Conservation (phyloP, 768 basidiomycete genomes). For the Lyophyllum atratum region DNA sequence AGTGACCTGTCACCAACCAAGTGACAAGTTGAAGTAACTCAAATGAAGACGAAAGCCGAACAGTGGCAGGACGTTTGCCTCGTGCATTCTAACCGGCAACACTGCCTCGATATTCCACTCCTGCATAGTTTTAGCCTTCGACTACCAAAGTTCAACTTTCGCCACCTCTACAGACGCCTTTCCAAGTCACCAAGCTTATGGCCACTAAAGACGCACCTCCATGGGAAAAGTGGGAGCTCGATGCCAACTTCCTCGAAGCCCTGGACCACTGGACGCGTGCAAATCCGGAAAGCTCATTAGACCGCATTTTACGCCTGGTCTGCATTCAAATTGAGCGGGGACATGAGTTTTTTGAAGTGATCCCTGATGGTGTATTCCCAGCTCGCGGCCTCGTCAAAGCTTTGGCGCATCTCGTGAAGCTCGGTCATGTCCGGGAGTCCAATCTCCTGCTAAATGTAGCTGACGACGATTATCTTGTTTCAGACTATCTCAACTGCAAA, state of each 20-base stretch:
- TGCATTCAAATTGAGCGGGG: conserved; percentile 3
- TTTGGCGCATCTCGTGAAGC: conserved; percentile 12
- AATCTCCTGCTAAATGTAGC: not conserved
- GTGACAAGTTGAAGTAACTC: too few relatives aligned
- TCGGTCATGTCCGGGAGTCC: conserved; percentile 6
- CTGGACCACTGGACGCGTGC: not conserved
- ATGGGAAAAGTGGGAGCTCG: conserved; percentile 4
- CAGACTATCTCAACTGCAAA: not conserved
- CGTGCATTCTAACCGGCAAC: too few relatives aligned
- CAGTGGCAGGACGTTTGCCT: too few relatives aligned
- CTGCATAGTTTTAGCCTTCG: too few relatives aligned
- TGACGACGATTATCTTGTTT: not conserved
- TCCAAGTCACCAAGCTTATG: too few relatives aligned
- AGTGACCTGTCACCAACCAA: too few relatives aligned
- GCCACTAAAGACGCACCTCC: not conserved
- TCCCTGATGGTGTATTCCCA: conserved; percentile 18
- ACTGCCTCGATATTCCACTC: too few relatives aligned
- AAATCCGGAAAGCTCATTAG: conserved; percentile 1
- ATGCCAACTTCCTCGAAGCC: not conserved
- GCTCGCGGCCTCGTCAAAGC: conserved; percentile 16
- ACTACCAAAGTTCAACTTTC: too few relatives aligned
- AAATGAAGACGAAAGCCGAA: too few relatives aligned
- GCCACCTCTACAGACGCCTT: too few relatives aligned
- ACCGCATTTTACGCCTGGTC: conserved; percentile 1
- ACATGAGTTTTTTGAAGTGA: conserved; percentile 10